Conservation (phyloP, 1,284 basidiomycete genomes). For the Melampsora allii-populina region DNA sequence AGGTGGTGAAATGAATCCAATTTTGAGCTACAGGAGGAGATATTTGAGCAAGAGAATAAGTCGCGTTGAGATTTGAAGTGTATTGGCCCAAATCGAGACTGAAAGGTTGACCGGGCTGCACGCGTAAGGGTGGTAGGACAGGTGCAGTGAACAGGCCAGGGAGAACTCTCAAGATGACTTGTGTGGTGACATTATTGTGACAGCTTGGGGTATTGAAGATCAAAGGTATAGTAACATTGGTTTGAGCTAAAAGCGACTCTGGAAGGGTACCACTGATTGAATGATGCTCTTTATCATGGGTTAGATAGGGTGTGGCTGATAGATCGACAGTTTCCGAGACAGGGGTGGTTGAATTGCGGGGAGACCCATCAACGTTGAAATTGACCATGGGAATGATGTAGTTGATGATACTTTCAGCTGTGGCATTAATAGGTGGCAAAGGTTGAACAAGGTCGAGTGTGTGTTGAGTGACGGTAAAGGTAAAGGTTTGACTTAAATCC, state of each 20-base stretch:
- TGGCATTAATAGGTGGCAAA: slow-evolving; percentile 35
- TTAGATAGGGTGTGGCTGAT: slow-evolving; percentile 19
- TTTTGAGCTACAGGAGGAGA: slow-evolving; percentile 7
- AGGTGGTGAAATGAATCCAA: slow-evolving; percentile 26
- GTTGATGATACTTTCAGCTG: slow-evolving; percentile 33
- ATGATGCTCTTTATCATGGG: slow-evolving; percentile 9
- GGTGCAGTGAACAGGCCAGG: slow-evolving; percentile 38
- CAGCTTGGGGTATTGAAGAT: slow-evolving; percentile 21
- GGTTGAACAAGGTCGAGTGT: slow-evolving; percentile 23
- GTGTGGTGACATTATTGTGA: slow-evolving; percentile 27
- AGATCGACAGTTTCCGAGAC: slow-evolving; percentile 22
- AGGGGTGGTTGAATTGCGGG: slow-evolving; percentile 6
- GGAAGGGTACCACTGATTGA: slow-evolving; percentile 35
- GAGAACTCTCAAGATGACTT: slow-evolving; percentile 15
- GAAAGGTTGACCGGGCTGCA: slow-evolving; percentile 23
- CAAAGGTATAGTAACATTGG: slow-evolving; percentile 29
- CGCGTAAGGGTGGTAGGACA: slow-evolving; percentile 17
- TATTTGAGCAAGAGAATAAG: slow-evolving; percentile 26
- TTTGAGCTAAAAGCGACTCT: slow-evolving; percentile 7
- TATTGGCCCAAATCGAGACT: slow-evolving; percentile 31
- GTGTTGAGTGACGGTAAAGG: slow-evolving; percentile 24
- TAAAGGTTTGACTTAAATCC: slow-evolving; percentile 36
- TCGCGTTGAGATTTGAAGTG: slow-evolving; percentile 38
- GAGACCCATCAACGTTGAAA: slow-evolving; percentile 21
- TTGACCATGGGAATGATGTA: slow-evolving; percentile 26